Evolutionary conservation across 768 basidiomycete genomes (phyloP).

Genomic region (Suillus americanus): DNA sequence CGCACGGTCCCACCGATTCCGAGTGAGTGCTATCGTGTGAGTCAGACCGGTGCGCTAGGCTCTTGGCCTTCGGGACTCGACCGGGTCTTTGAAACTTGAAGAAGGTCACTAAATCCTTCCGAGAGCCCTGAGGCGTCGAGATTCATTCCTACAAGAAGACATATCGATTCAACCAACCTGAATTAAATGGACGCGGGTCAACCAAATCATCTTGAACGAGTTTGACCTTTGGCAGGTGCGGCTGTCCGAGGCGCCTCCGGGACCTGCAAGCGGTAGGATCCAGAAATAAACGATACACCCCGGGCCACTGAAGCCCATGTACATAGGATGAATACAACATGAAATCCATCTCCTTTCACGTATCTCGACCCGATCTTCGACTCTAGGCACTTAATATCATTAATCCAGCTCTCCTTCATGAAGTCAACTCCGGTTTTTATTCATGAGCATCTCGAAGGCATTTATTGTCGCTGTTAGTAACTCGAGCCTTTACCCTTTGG

Average conservation of each 20-base stretch:
- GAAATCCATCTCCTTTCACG: too few relatives aligned
- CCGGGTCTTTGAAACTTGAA: neutral
- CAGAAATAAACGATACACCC: neutral
- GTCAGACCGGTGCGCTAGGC: neutral
- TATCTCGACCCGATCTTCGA: slow-evolving; percentile 4
- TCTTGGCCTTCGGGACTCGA: neutral
- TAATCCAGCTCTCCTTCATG: slow-evolving; percentile 26
- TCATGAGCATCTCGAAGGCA: slow-evolving; percentile 14
- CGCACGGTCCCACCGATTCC: neutral
- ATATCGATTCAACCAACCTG: neutral
- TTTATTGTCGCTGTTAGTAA: slow-evolving; percentile 13
- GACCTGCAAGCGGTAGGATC: neutral
- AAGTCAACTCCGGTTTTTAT: slow-evolving; percentile 22
- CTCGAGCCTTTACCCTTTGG: slow-evolving; percentile 21
- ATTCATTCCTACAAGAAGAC: neutral
- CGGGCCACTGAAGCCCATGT: too few relatives aligned
- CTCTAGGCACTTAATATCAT: slow-evolving; percentile 30
- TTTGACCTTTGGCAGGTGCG: neutral
- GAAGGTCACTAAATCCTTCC: neutral
- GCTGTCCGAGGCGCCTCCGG: neutral
- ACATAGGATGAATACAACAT: too few relatives aligned
- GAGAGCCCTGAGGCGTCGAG: neutral
- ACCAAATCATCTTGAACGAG: neutral
- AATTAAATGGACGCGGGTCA: neutral
- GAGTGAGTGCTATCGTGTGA: too few relatives aligned